Base-by-base conservation (phyloP, 139 green algal genomes). In the Chara braunii region DNA sequence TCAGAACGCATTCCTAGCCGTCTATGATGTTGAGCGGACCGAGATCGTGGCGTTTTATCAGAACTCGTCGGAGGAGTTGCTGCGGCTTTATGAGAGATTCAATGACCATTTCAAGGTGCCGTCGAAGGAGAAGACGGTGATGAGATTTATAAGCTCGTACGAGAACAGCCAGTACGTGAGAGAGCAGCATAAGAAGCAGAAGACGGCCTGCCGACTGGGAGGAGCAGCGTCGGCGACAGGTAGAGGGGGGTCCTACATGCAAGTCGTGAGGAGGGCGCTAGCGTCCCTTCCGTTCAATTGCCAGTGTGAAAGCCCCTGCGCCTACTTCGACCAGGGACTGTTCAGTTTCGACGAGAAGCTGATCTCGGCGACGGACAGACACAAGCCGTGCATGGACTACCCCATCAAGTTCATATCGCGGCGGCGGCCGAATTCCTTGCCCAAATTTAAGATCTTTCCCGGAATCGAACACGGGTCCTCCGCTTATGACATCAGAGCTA, bases 321-420 rank as follows among this genome's bases (percentile, higher is more conserved):
- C 58, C 3, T 76, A 76, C 51, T 74, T 74, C n/a, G 68, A 77
- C 44, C 61, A 74, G 42, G 56, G 60, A 28, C 60, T 74, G 11
- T 80, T 81, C 51, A 51, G 75, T 8, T 80, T 77, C 11, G 73
- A 80, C 37, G 73, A 80, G 4, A 80, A 80, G 72, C 55, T 81
- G 14, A 78, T 81, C 9, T 78, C 72, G 0, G 24, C 37, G 1
- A 51, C 40, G 11, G 58, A 81, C 5, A 31, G 45, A 44, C 74
- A 81, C 36, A 81, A 63, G 60, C 74, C 74, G 2, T 76, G 53
- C 43, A 29, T 72, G 43, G 74, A 81, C 45, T 53, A 81, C 71
- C 68, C 72, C 37, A 77, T 81, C 34, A 81, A 81, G 59, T 81
- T 81, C 45, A 55, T 77, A 9, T 74, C 64, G 14, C 61, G 70